Percentiles rank a stretch among this genome's conserved stretches.
Evolutionary conservation across 1,139 yeast species (phyloP).

Genomic region (Blastobotrys petasosporus): DNA sequence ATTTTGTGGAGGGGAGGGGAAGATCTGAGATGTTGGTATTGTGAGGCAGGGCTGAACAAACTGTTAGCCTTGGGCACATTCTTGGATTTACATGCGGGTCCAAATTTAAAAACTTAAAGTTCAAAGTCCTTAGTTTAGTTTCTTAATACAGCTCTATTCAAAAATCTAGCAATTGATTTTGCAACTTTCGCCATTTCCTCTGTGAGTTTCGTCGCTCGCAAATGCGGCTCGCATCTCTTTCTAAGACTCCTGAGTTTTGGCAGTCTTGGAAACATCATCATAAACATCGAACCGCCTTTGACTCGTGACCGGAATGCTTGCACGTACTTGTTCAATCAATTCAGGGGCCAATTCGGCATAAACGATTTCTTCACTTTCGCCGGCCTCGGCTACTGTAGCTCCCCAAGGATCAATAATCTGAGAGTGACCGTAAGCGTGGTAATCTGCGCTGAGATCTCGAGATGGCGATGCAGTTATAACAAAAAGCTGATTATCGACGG

Average conservation of each 20-base stretch:
- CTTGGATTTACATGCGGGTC: too few species aligned
- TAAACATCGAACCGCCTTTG: slow-evolving; percentile 88
- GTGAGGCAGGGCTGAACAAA: not conserved
- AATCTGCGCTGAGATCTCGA: slow-evolving; percentile 61
- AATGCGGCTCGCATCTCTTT: not conserved
- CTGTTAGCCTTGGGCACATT: too few species aligned
- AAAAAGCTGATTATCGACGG: slow-evolving; percentile 82
- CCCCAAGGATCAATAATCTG: slow-evolving; percentile 84
- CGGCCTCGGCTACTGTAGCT: slow-evolving; percentile 74
- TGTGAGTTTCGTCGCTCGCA: not conserved
- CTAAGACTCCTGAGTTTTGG: slow-evolving; percentile 11
- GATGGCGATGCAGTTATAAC: slow-evolving; percentile 86
- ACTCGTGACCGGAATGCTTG: slow-evolving; percentile 66
- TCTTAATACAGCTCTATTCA: too few species aligned
- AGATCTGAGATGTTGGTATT: not conserved
- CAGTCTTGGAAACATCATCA: slow-evolving; percentile 52
- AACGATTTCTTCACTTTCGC: slow-evolving; percentile 73
- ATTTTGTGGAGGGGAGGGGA: not conserved
- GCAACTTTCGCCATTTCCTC: not conserved
- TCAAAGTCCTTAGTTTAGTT: too few species aligned
- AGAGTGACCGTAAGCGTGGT: slow-evolving; percentile 93
- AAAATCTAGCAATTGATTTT: slow-evolving; percentile 2
- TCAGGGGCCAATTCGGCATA: slow-evolving; percentile 73
- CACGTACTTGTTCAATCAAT: slow-evolving; percentile 54
- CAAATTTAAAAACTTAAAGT: too few species aligned